Conservation (phyloP, 129 eudicot species). For the Escallonia rubra region DNA sequence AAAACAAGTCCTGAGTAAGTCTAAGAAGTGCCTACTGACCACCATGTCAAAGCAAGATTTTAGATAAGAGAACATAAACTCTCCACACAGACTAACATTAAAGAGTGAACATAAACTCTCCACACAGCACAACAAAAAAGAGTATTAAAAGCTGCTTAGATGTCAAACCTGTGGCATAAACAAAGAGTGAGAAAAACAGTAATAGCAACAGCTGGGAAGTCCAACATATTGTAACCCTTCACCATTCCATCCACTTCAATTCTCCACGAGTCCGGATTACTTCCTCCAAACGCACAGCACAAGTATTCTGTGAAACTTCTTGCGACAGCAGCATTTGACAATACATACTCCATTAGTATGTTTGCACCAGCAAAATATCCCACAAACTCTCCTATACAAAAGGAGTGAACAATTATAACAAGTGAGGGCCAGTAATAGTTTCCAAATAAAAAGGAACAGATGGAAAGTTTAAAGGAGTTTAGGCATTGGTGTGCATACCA, state of each 20-base stretch:
- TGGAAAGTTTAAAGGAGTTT: background rate
- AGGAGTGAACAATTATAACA: too few relatives aligned
- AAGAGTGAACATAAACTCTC: too few relatives aligned
- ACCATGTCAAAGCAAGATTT: too few relatives aligned
- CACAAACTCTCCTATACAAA: conserved; percentile 67
- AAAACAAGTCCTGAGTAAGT: too few relatives aligned
- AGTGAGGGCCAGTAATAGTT: too few relatives aligned
- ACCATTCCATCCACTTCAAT: conserved; percentile 54
- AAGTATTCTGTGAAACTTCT: conserved; percentile 82
- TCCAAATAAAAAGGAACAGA: too few relatives aligned
- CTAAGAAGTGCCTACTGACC: too few relatives aligned
- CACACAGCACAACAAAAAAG: background rate
- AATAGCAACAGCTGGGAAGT: conserved; percentile 77
- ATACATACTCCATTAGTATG: conserved; percentile 73
- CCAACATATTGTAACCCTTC: conserved; percentile 76
- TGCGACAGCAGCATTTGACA: conserved; percentile 78
- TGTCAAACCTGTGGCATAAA: conserved; percentile 57
- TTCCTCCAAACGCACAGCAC: conserved; percentile 55
- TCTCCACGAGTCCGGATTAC: conserved; percentile 62
- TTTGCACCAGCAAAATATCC: conserved; percentile 80
- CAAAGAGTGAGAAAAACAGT: conserved; percentile 59
- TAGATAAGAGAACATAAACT: too few relatives aligned
- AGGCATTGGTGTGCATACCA: conserved; percentile 39
- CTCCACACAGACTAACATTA: background rate
- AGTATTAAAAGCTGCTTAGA: background rate